Evolutionary conservation across 305 asterid genomes (phyloP), one percentile per base, ranked within the genome.

Genomic region (Striga hermonthica): DNA sequence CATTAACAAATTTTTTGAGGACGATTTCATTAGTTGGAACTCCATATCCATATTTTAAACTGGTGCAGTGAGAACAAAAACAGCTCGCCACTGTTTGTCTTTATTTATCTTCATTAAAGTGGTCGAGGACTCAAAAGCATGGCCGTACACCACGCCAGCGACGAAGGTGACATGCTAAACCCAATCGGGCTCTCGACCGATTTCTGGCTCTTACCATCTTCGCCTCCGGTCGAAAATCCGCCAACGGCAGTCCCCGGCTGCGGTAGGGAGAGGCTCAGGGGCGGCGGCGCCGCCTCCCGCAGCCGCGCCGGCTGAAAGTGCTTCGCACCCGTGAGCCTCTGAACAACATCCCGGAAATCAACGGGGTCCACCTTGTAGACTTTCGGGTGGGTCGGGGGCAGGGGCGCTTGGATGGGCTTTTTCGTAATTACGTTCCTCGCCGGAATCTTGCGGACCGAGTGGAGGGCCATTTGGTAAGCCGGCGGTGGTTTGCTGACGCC

Each of bases 251-350:
- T 22, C 15, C 53, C 53, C 15, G 53, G 56, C 38, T 22, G 79
- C 3, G 66, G 64, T 15, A 65, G 82, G 62, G 72, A 52, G 37
- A 86, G 80, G 60, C 76, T 82, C 0, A 84, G 78, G 0, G 83
- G 82, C 0, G 95, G 90, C 13, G 88, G 95, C 41, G 90, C 84
- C 77, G 68, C 82, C 81, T 77, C 87, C 70, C 72, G 81, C 37
- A 78, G 68, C 68, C 83, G 70, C 39, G 74, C 54, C 1, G 60
- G 70, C 47, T 47, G 83, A 39, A 49, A 72, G 66, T 9, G 5
- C 7, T 72, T 76, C 35, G 79, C 77, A 0, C 82, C 68, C 3
- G 88, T 80, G 0, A 79, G 82, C 70, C 65, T 70, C 67, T 83
- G 82, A 4, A 81, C 86, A 0, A 74, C 80, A 39, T 85, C 86